Conservation (phyloP, 23 red algal species). For the Gracilaria gracilis region DNA sequence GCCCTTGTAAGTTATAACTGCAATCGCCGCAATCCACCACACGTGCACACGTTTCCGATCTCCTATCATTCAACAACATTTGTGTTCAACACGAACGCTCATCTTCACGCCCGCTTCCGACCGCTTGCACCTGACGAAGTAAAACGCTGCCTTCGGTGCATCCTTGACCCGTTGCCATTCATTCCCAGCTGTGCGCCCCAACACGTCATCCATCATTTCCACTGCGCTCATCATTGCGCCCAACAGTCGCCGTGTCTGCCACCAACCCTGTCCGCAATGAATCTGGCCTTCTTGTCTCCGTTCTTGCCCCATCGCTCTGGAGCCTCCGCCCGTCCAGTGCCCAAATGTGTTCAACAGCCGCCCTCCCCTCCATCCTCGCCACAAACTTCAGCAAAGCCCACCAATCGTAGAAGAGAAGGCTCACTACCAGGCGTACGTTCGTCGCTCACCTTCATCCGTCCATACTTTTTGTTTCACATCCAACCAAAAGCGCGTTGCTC, state of each 20-base stretch:
- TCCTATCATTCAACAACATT: too few relatives aligned
- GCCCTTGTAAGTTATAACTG: neutral
- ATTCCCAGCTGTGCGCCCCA: neutral
- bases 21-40: neutral
- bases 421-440: conserved; percentile 63
- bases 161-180: too few relatives aligned
- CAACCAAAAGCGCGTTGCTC: neutral
- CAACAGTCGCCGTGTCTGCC: neutral
- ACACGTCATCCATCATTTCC: neutral
- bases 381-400: neutral
- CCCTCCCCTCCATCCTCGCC: neutral
- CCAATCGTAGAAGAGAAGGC: conserved; percentile 38
- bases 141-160: too few relatives aligned
- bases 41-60: neutral
- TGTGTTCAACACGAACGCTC: too few relatives aligned
- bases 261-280: neutral
- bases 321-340: neutral
- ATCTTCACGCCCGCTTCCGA: neutral
- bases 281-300: neutral
- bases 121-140: neutral
- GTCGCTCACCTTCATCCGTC: neutral
- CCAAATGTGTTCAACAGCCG: neutral
- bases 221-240: neutral
- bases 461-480: neutral
- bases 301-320: neutral